These are phyloP conservation scores for Salix udensis DNA, from an alignment of 345 rosid genomes.

Conservation along the genomic window DNA sequence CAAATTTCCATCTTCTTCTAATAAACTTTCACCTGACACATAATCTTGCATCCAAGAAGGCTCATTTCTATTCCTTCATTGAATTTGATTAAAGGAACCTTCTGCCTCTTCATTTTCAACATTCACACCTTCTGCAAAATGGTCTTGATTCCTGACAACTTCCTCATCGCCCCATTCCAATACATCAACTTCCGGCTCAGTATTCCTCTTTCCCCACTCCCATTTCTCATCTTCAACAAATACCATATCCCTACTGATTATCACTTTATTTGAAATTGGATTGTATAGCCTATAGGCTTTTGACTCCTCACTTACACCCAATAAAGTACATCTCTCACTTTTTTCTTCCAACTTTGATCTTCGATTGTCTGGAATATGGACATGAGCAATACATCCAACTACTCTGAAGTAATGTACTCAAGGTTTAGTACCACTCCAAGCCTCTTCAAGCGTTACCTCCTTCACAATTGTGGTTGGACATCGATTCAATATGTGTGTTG, in stretches of 20 bases:
- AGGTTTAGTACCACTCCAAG: neutral
- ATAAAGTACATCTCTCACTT: neutral
- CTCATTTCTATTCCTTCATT: neutral
- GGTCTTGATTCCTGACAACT: no score
- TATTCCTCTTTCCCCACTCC: neutral
- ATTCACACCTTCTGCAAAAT: no score
- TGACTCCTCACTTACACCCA: neutral
- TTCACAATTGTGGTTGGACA: neutral
- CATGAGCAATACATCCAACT: neutral
- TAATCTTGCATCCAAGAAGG: neutral
- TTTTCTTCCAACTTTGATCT: neutral
- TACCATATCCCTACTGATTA: neutral
- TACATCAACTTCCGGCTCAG: neutral
- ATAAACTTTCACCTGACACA: neutral
- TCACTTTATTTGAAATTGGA: neutral
- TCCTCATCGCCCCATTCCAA: neutral
- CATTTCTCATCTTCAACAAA: neutral
- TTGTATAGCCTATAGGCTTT: neutral
- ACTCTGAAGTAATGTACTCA: neutral
- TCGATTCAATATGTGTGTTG: neutral
- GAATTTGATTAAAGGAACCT: neutral
- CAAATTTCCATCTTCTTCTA: neutral
- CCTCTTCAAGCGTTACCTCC: neutral
- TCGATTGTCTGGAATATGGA: neutral
- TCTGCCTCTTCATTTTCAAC: neutral